These are phyloP conservation scores for Penicillium cinerascens DNA, from an alignment of 495 filamentous ascomycete species.

Conservation along the genomic window DNA sequence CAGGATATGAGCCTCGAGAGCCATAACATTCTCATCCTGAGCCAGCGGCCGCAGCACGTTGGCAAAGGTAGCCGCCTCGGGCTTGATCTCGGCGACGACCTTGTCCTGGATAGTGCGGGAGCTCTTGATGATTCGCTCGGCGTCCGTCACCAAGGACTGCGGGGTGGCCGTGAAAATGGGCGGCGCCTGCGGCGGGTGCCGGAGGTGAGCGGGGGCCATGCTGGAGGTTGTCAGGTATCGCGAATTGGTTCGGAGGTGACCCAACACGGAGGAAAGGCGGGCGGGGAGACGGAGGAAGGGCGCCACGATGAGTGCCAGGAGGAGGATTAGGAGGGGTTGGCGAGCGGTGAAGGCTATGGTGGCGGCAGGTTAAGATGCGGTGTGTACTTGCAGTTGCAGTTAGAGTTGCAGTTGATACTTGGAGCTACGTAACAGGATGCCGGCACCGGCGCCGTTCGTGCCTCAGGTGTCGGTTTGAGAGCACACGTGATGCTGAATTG, in stretches of 20 bases:
- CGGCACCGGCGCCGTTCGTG: background rate
- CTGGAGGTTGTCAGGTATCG: conserved; percentile 56
- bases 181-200: conserved; percentile 77
- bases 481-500: background rate
- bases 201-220: conserved; percentile 62
- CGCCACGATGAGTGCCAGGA: conserved; percentile 71
- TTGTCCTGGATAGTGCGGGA: conserved; percentile 70
- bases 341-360: conserved; percentile 25
- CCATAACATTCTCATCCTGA: conserved; percentile 62
- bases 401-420: background rate
- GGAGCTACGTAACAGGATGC: background rate
- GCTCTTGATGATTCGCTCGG: conserved; percentile 66
- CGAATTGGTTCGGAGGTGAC: conserved; percentile 49
- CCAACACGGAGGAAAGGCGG: conserved; percentile 55
- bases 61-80: conserved; percentile 62
- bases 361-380: conserved; percentile 7
- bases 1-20: conserved; percentile 58
- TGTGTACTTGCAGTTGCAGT: no score
- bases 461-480: background rate
- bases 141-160: conserved; percentile 68
- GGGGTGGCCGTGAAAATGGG: conserved; percentile 83
- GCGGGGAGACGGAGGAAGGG: conserved; percentile 57
- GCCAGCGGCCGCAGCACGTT: conserved; percentile 62
- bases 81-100: conserved; percentile 64
- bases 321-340: conserved; percentile 59